A percentile compares a stretch with the other conserved stretches of the same genome.
Evolutionary conservation across 768 basidiomycete genomes (phyloP).

Genomic region (Trametes cubensis): DNA sequence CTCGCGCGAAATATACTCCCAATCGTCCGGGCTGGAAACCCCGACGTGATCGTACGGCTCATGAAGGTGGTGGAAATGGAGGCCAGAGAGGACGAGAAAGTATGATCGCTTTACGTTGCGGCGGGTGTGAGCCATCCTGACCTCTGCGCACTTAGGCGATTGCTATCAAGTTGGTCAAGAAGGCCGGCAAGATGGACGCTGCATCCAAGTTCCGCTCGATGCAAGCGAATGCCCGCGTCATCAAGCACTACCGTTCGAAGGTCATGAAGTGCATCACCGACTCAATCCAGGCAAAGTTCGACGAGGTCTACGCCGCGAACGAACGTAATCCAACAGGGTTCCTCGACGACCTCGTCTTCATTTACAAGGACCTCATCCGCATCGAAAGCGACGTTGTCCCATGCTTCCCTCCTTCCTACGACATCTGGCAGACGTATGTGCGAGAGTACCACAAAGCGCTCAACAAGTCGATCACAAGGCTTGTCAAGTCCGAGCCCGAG

Average conservation of each 20-base stretch:
- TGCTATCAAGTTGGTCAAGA: conserved; percentile 92
- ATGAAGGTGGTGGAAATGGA: conserved; percentile 94
- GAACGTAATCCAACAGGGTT: conserved; percentile 71
- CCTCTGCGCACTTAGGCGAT: conserved; percentile 63
- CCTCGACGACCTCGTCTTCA: conserved; percentile 80
- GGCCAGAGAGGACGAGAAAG: conserved; percentile 93
- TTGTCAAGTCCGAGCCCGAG: conserved; percentile 76
- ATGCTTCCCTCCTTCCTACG: conserved; percentile 91
- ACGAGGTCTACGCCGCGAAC: conserved; percentile 63
- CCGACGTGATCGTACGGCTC: conserved; percentile 87
- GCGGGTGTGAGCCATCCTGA: background rate
- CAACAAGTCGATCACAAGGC: conserved; percentile 68
- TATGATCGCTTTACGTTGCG: conserved; percentile 29
- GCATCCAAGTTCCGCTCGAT: conserved; percentile 92
- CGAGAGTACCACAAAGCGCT: conserved; percentile 90
- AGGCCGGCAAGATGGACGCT: conserved; percentile 88
- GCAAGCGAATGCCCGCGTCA: conserved; percentile 87
- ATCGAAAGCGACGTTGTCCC: conserved; percentile 88
- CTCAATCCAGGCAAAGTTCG: conserved; percentile 73
- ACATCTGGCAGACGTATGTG: conserved; percentile 81
- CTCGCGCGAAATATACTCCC: conserved; percentile 77
- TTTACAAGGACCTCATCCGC: conserved; percentile 94
- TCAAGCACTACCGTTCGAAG: conserved; percentile 95
- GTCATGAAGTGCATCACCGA: conserved; percentile 78
- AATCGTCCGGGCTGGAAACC: conserved; percentile 77